These are phyloP conservation scores for Fusarium musae DNA, from an alignment of 2,329 filamentous ascomycete genomes.

Conservation along the genomic window DNA sequence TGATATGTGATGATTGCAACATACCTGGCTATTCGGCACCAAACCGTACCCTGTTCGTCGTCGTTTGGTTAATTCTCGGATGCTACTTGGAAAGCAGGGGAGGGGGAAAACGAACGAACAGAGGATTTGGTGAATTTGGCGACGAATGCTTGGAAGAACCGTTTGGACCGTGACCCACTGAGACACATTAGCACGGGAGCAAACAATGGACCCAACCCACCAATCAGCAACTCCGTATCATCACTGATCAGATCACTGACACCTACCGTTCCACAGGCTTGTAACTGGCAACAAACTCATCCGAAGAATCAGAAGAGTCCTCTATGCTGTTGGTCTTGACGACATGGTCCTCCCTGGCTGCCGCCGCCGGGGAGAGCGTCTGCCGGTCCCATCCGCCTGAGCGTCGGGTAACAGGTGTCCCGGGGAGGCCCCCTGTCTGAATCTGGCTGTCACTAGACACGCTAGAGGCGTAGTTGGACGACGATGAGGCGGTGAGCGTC, in stretches of 20 bases:
- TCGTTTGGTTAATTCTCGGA: conserved; percentile 9
- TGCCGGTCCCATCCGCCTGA: conserved; percentile 42
- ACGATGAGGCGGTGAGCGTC: conserved; percentile 38
- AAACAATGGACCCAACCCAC: background rate
- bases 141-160: conserved; percentile 37
- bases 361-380: conserved; percentile 34
- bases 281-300: conserved; percentile 31
- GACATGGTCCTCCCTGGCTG: conserved; percentile 22
- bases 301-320: conserved; percentile 39
- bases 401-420: conserved; percentile 35
- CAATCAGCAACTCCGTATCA: background rate
- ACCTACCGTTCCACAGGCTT: conserved; percentile 33
- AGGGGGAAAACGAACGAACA: conserved; percentile 24
- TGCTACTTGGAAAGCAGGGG: background rate
- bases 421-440: conserved; percentile 33
- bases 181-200: conserved; percentile 19
- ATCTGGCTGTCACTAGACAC: conserved; percentile 33
- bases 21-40: conserved; percentile 37
- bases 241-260: background rate
- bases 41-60: conserved; percentile 31
- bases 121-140: conserved; percentile 38
- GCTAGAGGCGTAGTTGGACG: conserved; percentile 37
- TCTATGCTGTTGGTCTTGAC: conserved; percentile 3
- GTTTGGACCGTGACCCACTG: conserved; percentile 33
- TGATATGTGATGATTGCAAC: background rate